Evolutionary conservation across 176 grass and related monocot genomes (phyloP).

Genomic region (Ensete ventricosum): DNA sequence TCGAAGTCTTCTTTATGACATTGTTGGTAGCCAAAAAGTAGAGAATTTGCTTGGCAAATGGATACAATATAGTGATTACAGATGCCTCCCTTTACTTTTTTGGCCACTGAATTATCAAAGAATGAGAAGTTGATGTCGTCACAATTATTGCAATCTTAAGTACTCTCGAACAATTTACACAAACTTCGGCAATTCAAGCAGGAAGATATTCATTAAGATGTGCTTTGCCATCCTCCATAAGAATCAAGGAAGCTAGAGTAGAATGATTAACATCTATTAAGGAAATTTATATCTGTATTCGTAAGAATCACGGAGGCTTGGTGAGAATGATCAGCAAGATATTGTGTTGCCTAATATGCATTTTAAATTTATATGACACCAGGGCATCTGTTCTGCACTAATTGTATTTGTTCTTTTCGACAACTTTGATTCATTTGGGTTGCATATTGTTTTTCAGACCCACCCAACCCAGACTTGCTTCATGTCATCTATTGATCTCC

Average conservation of each 20-base stretch:
- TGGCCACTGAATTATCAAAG: not conserved
- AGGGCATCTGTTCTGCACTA: not conserved
- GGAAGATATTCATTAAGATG: not conserved
- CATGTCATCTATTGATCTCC: slow-evolving; percentile 98
- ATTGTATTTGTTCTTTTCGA: slow-evolving; percentile 10
- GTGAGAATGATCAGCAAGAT: not conserved
- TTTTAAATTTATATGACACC: slow-evolving; percentile 1
- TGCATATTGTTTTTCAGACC: slow-evolving; percentile 40
- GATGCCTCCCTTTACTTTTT: not conserved
- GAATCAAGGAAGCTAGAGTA: not conserved
- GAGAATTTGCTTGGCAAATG: not conserved
- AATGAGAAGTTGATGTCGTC: not conserved
- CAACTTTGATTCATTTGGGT: slow-evolving; percentile 20
- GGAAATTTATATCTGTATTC: too few species aligned
- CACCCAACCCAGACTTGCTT: slow-evolving; percentile 99
- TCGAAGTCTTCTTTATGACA: not conserved
- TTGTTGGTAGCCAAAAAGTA: not conserved
- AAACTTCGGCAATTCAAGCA: too few species aligned
- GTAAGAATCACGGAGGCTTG: not conserved
- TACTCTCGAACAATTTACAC: too few species aligned
- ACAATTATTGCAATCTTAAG: not conserved
- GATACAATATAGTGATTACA: not conserved
- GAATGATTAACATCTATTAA: too few species aligned
- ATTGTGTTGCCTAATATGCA: not conserved
- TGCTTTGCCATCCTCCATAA: not conserved